Conservation (phyloP, 140 eudicot genomes). For the Flaveria floridana region DNA sequence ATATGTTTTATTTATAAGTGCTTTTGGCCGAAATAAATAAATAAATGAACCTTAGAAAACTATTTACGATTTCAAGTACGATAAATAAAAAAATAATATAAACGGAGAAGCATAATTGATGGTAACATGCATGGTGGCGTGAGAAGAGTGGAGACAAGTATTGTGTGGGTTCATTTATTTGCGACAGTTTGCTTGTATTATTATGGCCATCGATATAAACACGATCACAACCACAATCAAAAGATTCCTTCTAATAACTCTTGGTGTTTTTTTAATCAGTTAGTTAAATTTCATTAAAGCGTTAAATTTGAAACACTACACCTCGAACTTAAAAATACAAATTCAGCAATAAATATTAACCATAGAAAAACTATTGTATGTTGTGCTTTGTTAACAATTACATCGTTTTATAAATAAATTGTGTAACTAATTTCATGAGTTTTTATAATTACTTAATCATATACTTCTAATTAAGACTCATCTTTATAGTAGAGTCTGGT, state of each 20-base stretch:
- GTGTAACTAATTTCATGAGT: no score
- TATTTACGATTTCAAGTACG: not conserved
- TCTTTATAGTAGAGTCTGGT: no score
- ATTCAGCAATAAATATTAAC: not conserved
- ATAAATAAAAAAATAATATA: not conserved
- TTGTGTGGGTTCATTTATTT: constrained; percentile 33
- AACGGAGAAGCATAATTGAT: constrained; percentile 16
- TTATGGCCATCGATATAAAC: constrained; percentile 9
- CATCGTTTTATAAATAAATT: no score
- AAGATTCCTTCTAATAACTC: constrained; percentile 24
- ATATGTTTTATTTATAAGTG: not conserved
- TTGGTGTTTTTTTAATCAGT: not conserved
- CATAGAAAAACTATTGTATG: no score
- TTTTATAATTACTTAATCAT: no score
- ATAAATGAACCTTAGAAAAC: not conserved
- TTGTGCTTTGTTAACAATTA: no score
- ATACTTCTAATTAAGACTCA: no score
- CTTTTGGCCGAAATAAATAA: not conserved
- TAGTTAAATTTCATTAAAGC: not conserved
- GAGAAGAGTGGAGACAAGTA: constrained; percentile 23
- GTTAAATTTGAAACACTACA: not conserved
- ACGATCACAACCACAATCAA: constrained; percentile 18
- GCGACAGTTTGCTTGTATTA: constrained; percentile 30
- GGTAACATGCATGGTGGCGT: constrained; percentile 29
- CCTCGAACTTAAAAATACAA: not conserved